phyloP scores from a whole-genome alignment of 1,284 basidiomycete species.

The Cryptococcus sp. region DNA sequence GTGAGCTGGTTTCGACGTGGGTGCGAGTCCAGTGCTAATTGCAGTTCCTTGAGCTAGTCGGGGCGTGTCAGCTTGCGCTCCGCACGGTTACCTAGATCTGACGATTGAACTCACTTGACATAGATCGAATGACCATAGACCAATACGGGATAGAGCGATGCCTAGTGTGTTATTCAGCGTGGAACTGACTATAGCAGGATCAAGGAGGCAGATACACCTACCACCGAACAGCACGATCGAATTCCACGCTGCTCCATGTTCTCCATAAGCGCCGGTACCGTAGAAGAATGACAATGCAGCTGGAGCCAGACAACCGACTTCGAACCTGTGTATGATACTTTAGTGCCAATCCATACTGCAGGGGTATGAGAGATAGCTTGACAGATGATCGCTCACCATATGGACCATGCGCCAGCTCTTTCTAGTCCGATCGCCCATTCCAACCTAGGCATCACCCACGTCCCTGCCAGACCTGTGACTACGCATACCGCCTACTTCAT shows the following conservation, averaged over 20 bases:
- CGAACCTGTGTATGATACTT: constrained; percentile 31
- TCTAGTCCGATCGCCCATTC: constrained; percentile 54
- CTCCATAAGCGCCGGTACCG: constrained; percentile 36
- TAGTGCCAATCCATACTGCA: not conserved
- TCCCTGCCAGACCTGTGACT: constrained; percentile 56
- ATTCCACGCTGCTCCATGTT: constrained; percentile 41
- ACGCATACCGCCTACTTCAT: constrained; percentile 49
- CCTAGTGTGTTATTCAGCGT: constrained; percentile 3
- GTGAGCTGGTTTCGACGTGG: constrained; percentile 52
- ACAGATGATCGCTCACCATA: constrained; percentile 38
- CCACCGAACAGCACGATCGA: constrained; percentile 36
- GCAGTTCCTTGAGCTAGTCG: constrained; percentile 50
- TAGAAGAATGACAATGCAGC: constrained; percentile 38
- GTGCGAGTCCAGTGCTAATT: constrained; percentile 49
- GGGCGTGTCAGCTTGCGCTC: constrained; percentile 1
- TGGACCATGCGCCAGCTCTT: constrained; percentile 56
- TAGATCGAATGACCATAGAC: constrained; percentile 58
- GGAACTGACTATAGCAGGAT: not conserved
- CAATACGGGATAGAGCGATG: constrained; percentile 46
- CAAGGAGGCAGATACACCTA: not conserved
- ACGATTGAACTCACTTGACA: constrained; percentile 26
- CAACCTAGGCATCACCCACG: constrained; percentile 55
- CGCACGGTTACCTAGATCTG: not conserved
- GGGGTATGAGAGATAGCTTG: not conserved
- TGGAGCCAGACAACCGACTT: constrained; percentile 48